A percentile compares a stretch with the other conserved stretches of the same genome.
Evolutionary conservation across 176 grass and related monocot genomes (phyloP).

Genomic region (Bothriochloa decipiens): DNA sequence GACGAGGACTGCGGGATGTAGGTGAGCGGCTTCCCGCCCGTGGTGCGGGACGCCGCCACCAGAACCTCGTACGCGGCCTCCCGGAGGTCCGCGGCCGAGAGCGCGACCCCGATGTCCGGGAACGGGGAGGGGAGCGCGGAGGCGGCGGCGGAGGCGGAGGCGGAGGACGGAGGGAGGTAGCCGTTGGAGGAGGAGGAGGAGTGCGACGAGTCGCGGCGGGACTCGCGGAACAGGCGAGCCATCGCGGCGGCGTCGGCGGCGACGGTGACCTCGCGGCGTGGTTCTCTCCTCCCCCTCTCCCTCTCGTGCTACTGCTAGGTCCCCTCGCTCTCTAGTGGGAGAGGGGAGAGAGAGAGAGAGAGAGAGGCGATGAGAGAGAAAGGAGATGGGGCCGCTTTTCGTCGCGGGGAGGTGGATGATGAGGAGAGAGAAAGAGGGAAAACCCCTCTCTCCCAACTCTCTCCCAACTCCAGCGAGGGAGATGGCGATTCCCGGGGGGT

Average conservation of each 20-base stretch:
- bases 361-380: background rate
- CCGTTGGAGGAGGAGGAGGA: slow-evolving; percentile 46
- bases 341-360: background rate
- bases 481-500: background rate
- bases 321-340: background rate
- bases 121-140: slow-evolving; percentile 67
- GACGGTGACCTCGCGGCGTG: slow-evolving; percentile 19
- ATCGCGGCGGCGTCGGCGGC: slow-evolving; percentile 51
- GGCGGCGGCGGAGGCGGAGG: background rate
- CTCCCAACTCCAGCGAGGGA: background rate
- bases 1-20: slow-evolving; percentile 75
- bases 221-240: slow-evolving; percentile 69
- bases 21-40: slow-evolving; percentile 77
- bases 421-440: slow-evolving; percentile 28
- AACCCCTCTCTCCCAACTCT: background rate
- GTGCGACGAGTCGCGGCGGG: slow-evolving; percentile 56
- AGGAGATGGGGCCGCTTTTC: slow-evolving; percentile 32
- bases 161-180: slow-evolving; percentile 5
- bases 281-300: background rate
- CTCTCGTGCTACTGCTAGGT: background rate
- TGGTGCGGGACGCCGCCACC: slow-evolving; percentile 80
- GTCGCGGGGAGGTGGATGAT: slow-evolving; percentile 17
- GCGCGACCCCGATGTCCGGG: slow-evolving; percentile 55
- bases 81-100: slow-evolving; percentile 68
- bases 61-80: slow-evolving; percentile 91